Evolutionary conservation across 345 rosid genomes (phyloP).

Genomic region (Populus pruinosa): DNA sequence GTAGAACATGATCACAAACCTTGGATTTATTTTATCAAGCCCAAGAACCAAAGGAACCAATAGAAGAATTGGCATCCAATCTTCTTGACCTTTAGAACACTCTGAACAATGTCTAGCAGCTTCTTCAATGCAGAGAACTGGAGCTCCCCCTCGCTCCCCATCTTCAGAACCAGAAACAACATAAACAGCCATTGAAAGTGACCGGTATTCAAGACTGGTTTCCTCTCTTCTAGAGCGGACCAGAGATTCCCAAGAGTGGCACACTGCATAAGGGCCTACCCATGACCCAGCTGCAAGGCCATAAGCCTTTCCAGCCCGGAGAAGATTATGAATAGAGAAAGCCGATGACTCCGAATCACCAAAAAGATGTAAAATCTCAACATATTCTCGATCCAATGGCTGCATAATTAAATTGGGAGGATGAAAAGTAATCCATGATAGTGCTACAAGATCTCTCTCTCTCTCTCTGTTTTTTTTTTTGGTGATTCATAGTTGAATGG

Average conservation of each 20-base stretch:
- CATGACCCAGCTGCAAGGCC: constrained; percentile 98
- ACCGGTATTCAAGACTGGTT: constrained; percentile 25
- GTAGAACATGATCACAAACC: constrained; percentile 42
- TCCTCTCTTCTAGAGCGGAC: constrained; percentile 48
- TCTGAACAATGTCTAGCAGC: constrained; percentile 60
- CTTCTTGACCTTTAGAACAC: constrained; percentile 56
- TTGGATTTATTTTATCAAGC: constrained; percentile 78
- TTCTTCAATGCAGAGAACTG: constrained; percentile 81
- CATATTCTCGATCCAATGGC: constrained; percentile 61
- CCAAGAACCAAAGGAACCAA: constrained; percentile 98
- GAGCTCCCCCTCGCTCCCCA: constrained; percentile 97
- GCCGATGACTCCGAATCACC: constrained; percentile 66
- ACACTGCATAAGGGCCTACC: constrained; percentile 95
- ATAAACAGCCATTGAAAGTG: constrained; percentile 83
- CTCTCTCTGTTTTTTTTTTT: neutral
- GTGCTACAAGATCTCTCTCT: too few relatives aligned
- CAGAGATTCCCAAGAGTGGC: constrained; percentile 84
- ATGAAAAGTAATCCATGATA: neutral
- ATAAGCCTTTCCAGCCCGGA: constrained; percentile 66
- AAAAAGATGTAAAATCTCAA: constrained; percentile 69
- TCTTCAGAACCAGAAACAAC: constrained; percentile 91
- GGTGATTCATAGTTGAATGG: neutral
- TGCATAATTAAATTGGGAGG: constrained; percentile 30
- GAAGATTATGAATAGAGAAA: constrained; percentile 87
- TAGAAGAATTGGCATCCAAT: constrained; percentile 79